A percentile compares a stretch with the other conserved stretches of the same genome.
phyloP scores from a whole-genome alignment of 495 filamentous ascomycete species.

The Oleoguttula mirabilis region DNA sequence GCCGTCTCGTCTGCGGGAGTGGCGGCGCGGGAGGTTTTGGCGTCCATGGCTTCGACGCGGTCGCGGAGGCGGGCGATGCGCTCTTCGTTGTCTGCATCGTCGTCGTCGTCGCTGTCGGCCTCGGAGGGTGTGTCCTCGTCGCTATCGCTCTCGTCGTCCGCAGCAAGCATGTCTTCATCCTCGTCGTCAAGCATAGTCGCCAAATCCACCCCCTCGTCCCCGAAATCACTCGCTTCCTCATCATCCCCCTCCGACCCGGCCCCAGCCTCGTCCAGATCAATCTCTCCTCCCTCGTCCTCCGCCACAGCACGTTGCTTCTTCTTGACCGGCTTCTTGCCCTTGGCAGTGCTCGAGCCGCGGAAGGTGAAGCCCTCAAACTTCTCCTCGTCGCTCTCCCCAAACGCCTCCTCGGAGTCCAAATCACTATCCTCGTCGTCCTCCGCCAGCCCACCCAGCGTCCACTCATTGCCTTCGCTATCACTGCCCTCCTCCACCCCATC shows the following conservation, averaged over 20 bases:
- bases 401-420: slow-evolving; percentile 84
- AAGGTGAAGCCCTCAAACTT: slow-evolving; percentile 30
- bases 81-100: slow-evolving; percentile 44
- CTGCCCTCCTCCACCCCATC: slow-evolving; percentile 43
- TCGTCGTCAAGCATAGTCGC: slow-evolving; percentile 59
- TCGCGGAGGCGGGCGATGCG: slow-evolving; percentile 54
- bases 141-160: slow-evolving; percentile 20
- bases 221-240: slow-evolving; percentile 44
- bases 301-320: slow-evolving; percentile 5
- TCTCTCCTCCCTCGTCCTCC: slow-evolving; percentile 24
- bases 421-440: slow-evolving; percentile 38
- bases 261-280: slow-evolving; percentile 47
- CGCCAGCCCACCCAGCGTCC: slow-evolving; percentile 61
- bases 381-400: slow-evolving; percentile 56
- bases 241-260: slow-evolving; percentile 44
- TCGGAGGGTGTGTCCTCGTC: slow-evolving; percentile 37
- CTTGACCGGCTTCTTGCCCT: slow-evolving; percentile 26
- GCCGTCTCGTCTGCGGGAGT: neutral
- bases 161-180: slow-evolving; percentile 15
- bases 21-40: slow-evolving; percentile 10
- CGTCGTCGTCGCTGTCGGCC: slow-evolving; percentile 39
- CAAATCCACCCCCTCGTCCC: slow-evolving; percentile 77
- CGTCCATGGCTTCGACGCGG: slow-evolving; percentile 57
- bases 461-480: slow-evolving; percentile 81
- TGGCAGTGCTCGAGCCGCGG: slow-evolving; percentile 25